A percentile compares a stretch with the other conserved stretches of the same genome.
These are phyloP conservation scores for Moniliella sp. DNA, from an alignment of 1,284 basidiomycete species.

Conservation along the genomic window DNA sequence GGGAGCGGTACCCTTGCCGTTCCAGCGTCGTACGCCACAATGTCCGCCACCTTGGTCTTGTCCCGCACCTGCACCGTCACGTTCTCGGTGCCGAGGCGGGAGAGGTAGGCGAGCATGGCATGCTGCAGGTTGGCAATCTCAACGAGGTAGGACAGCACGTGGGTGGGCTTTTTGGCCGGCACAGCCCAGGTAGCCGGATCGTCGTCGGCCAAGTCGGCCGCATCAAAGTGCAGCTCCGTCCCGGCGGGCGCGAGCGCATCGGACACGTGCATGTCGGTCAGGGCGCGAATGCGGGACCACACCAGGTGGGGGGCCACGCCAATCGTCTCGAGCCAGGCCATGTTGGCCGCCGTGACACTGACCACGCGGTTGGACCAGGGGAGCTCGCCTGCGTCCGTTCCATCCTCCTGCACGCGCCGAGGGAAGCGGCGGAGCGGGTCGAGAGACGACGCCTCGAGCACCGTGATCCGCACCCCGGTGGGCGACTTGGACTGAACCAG, in stretches of 20 bases:
- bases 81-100: slow-evolving; percentile 16
- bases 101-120: slow-evolving; percentile 19
- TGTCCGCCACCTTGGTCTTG: slow-evolving; percentile 48
- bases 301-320: slow-evolving; percentile 16
- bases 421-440: background rate
- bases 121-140: slow-evolving; percentile 29
- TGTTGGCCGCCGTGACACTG: slow-evolving; percentile 22
- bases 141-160: slow-evolving; percentile 18
- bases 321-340: slow-evolving; percentile 16
- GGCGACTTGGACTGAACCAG: background rate
- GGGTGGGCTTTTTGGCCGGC: too few species aligned
- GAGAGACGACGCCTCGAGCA: background rate
- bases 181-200: slow-evolving; percentile 4
- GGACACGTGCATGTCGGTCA: slow-evolving; percentile 26
- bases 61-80: slow-evolving; percentile 43
- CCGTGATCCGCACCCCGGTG: background rate
- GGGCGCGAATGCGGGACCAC: slow-evolving; percentile 10
- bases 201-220: slow-evolving; percentile 1
- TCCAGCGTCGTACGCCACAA: slow-evolving; percentile 37
- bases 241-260: slow-evolving; percentile 25
- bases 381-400: too few species aligned
- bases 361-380: slow-evolving; percentile 29
- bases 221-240: slow-evolving; percentile 18
- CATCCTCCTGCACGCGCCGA: background rate
- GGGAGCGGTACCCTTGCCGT: slow-evolving; percentile 20